Conservation (phyloP, 176 grass and related monocot species). For the Juncus inflexus region DNA sequence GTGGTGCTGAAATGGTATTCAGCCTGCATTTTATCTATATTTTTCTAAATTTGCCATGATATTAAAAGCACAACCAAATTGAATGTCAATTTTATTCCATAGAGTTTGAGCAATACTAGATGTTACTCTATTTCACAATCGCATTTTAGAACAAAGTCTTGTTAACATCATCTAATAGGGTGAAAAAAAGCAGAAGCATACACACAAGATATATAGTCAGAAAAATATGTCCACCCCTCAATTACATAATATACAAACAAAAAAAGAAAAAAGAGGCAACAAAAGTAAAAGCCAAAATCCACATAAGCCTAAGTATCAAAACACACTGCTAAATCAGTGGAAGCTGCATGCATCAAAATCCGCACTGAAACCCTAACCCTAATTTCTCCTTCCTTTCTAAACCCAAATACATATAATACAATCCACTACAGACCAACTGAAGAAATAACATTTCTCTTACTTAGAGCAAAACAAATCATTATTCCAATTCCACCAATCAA, state of each 20-base stretch:
- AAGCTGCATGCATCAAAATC: not conserved
- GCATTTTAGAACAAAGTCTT: conserved; percentile 3
- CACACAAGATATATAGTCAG: no score
- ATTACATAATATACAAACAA: not conserved
- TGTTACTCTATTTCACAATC: not conserved
- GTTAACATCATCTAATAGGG: not conserved
- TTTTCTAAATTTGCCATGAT: no score
- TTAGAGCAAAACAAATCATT: conserved; percentile 5
- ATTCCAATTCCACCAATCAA: conserved; percentile 14
- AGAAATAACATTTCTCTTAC: not conserved
- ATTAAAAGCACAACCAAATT: no score
- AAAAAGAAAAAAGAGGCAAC: conserved; percentile 8
- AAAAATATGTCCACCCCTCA: not conserved
- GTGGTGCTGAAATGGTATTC: not conserved
- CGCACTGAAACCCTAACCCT: conserved; percentile 3
- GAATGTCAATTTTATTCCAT: no score
- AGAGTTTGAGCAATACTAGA: no score
- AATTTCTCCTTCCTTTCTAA: not conserved
- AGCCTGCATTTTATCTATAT: not conserved
- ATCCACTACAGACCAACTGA: not conserved
- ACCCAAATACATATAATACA: not conserved
- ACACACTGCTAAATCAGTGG: conserved; percentile 3
- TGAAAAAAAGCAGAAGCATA: not conserved
- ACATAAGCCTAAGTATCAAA: conserved; percentile 4
- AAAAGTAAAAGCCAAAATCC: not conserved